These are phyloP conservation scores for Crithidia bombi DNA, from an alignment of 208 protist genomes.

Conservation along the genomic window DNA sequence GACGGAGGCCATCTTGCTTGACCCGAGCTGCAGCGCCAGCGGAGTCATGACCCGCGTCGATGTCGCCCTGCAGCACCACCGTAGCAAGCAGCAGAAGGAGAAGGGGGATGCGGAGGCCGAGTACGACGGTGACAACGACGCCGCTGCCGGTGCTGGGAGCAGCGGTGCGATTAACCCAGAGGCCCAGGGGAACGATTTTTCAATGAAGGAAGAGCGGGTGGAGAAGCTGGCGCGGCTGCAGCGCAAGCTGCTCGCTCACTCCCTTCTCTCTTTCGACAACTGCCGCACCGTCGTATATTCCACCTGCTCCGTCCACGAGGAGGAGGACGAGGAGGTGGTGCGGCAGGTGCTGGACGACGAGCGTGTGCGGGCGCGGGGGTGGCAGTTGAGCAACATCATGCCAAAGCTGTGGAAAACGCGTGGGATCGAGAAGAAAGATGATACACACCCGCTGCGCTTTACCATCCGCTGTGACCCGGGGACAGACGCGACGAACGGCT, in stretches of 20 bases:
- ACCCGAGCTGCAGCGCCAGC: constrained; percentile 92
- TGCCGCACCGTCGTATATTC: constrained; percentile 92
- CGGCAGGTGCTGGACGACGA: constrained; percentile 76
- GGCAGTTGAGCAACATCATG: constrained; percentile 88
- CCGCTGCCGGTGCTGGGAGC: constrained; percentile 9
- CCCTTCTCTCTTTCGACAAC: constrained; percentile 87
- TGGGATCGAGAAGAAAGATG: constrained; percentile 32
- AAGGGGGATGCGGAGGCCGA: constrained; percentile 11
- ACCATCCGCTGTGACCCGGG: constrained; percentile 87
- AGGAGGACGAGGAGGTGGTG: constrained; percentile 91
- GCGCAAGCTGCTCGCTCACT: constrained; percentile 86
- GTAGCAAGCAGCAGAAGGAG: constrained; percentile 17
- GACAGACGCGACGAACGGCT: constrained; percentile 81
- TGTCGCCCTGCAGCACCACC: constrained; percentile 63
- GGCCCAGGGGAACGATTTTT: constrained; percentile 50
- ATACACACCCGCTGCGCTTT: constrained; percentile 59
- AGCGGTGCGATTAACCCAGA: constrained; percentile 43
- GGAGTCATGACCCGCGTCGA: constrained; percentile 90
- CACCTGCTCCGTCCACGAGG: constrained; percentile 91
- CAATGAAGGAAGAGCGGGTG: constrained; percentile 70
- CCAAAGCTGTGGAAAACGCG: constrained; percentile 63
- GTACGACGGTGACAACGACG: not conserved
- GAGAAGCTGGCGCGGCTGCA: constrained; percentile 82
- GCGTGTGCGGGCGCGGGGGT: constrained; percentile 76
- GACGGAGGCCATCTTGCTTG: constrained; percentile 89